Conservation (phyloP, 202 grass and related monocot genomes). For the Schoenoplectus tabernaemontani region DNA sequence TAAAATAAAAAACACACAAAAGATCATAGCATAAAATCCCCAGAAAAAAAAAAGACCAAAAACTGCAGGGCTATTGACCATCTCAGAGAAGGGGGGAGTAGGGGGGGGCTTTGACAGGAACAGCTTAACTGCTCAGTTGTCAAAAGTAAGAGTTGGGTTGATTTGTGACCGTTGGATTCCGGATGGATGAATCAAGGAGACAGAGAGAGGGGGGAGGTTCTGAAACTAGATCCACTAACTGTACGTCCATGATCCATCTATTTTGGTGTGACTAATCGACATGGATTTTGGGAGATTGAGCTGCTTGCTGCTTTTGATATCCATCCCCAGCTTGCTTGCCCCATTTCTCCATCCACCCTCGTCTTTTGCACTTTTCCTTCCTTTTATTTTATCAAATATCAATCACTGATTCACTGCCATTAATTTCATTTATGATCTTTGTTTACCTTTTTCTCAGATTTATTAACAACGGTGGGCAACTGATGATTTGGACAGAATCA, state of each 20-base stretch:
- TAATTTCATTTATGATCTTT: too few relatives aligned
- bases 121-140: conserved; percentile 29
- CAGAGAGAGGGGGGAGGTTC: background rate
- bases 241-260: conserved; percentile 25
- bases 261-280: conserved; percentile 25
- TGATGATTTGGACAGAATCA: too few relatives aligned
- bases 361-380: background rate
- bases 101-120: conserved; percentile 17
- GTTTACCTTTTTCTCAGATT: too few relatives aligned
- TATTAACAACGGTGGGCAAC: too few relatives aligned
- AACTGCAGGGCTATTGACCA: background rate
- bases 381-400: too few relatives aligned
- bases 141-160: conserved; percentile 11
- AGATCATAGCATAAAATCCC: background rate
- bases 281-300: conserved; percentile 17
- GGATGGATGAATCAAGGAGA: background rate
- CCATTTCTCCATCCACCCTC: background rate
- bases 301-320: background rate
- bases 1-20: background rate
- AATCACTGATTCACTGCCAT: too few relatives aligned
- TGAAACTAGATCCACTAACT: conserved; percentile 19
- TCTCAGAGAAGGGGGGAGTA: background rate
- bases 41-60: background rate
- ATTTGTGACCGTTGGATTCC: conserved; percentile 3
- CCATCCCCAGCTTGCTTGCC: background rate